phyloP scores from a whole-genome alignment of 2,329 filamentous ascomycete genomes.

The Fusarium compactum region DNA sequence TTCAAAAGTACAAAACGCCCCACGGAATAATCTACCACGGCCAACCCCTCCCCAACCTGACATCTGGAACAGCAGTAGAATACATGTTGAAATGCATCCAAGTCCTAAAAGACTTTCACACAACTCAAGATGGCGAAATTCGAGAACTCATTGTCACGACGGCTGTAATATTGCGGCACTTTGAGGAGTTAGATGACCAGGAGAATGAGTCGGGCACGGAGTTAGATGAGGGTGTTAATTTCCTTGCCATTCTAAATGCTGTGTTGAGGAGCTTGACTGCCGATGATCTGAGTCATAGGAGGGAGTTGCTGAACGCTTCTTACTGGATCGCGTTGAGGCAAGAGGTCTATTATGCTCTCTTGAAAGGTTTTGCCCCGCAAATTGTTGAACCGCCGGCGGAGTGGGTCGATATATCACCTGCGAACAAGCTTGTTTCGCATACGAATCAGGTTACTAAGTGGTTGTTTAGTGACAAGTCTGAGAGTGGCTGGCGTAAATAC shows the following conservation, averaged over 20 bases:
- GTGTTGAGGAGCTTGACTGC: constrained; percentile 35
- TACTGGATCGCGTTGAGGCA: constrained; percentile 42
- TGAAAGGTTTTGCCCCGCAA: constrained; percentile 31
- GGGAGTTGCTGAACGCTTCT: constrained; percentile 27
- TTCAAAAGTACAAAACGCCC: constrained; percentile 14
- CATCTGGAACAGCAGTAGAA: constrained; percentile 23
- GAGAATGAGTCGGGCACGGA: background rate
- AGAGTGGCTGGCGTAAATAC: constrained; percentile 35
- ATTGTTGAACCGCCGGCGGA: constrained; percentile 37
- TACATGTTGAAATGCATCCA: constrained; percentile 41
- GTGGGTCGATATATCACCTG: constrained; percentile 40
- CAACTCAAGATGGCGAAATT: constrained; percentile 27
- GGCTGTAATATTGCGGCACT: constrained; percentile 32
- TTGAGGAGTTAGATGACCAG: constrained; percentile 40
- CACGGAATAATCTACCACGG: constrained; percentile 30
- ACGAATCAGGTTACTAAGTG: constrained; percentile 39
- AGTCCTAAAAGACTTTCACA: constrained; percentile 37
- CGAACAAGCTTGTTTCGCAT: constrained; percentile 37
- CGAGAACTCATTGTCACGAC: constrained; percentile 35
- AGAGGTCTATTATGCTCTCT: constrained; percentile 36
- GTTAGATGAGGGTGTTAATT: constrained; percentile 22
- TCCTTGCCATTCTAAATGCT: constrained; percentile 33
- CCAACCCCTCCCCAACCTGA: constrained; percentile 24
- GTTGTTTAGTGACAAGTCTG: constrained; percentile 29
- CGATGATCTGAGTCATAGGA: constrained; percentile 19